Base-by-base conservation (phyloP, 2,329 filamentous ascomycete species). In the Rutstroemia sp. region DNA sequence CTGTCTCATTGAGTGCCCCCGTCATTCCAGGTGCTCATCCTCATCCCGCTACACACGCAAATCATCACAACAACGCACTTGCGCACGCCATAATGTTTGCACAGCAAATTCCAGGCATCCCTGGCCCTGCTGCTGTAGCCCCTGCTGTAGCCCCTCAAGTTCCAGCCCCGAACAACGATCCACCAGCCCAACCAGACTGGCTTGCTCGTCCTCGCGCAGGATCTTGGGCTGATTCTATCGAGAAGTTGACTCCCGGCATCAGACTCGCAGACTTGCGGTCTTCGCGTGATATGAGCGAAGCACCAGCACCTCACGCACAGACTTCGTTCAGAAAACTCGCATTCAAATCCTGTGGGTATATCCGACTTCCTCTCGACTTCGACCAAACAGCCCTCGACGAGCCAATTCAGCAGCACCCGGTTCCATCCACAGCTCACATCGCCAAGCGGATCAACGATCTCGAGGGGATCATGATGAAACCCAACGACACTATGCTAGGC, bases 1-100 rank as follows among this genome's bases (percentile, higher is more conserved):
- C 83, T 0, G 81, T 88, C 0, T 89, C 86, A 6, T 70, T 88
- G 41, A 82, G 79, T 14, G 78, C 78, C 0, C 71, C 73, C 37
- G 69, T 74, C 2, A 68, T 68, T 9, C 49, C 51, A 12, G 58
- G 52, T 38, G 56, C 51, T 23, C 58, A 55, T 25, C 67, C 64
- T 17, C 53, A 44, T 25, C 62, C 59, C 12, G 23, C 56, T 37
- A 51, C 55, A 41, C 57, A 37, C 19, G 10, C 30, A 34, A 51
- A 57, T 51, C 46, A 55, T 14, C 51, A 41, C 8, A 45, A 54
- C n/a, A 41, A 57, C 37, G 50, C 34, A 23, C n/a, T 41, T 27
- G 54, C 54, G 21, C 39, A 54, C 19, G 52, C 52, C 16, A 49
- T 54, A 23, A 46, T 46, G 17, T 48, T 23, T 12, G 9, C 30